Percentiles rank a stretch among this genome's conserved stretches.
These are phyloP conservation scores for Gossypium lobatum DNA, from an alignment of 441 rosid genomes.

Conservation along the genomic window DNA sequence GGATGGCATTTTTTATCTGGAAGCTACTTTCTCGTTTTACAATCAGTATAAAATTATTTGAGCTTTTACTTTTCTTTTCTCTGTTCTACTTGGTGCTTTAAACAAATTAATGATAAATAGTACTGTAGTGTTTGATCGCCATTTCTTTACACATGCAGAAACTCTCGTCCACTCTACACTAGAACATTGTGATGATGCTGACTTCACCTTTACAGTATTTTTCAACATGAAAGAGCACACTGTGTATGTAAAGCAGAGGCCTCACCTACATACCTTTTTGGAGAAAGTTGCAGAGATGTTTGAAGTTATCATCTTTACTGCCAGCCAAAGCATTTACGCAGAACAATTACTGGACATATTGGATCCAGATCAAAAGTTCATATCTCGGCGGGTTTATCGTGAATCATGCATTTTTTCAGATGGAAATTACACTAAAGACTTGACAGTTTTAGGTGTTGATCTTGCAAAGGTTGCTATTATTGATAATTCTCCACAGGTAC, in stretches of 20 bases:
- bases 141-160: slow-evolving; percentile 47
- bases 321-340: slow-evolving; percentile 93
- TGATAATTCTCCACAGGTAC: slow-evolving; percentile 97
- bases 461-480: slow-evolving; percentile 88
- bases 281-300: slow-evolving; percentile 90
- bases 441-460: slow-evolving; percentile 89
- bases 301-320: slow-evolving; percentile 80
- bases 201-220: slow-evolving; percentile 73
- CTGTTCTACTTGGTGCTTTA: background rate
- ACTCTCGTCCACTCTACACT: slow-evolving; percentile 87
- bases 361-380: slow-evolving; percentile 70
- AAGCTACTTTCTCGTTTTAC: background rate
- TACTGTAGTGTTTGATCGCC: background rate
- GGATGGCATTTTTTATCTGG: background rate
- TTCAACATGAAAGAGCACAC: slow-evolving; percentile 89
- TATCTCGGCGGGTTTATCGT: slow-evolving; percentile 68
- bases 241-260: slow-evolving; percentile 80
- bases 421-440: slow-evolving; percentile 87
- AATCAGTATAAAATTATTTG: background rate
- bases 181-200: slow-evolving; percentile 67
- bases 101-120: background rate
- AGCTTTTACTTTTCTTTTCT: background rate
- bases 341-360: slow-evolving; percentile 73
- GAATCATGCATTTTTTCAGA: slow-evolving; percentile 87
- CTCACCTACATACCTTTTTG: slow-evolving; percentile 68